Conservation (phyloP, 345 rosid species). For the Angophora floribunda region DNA sequence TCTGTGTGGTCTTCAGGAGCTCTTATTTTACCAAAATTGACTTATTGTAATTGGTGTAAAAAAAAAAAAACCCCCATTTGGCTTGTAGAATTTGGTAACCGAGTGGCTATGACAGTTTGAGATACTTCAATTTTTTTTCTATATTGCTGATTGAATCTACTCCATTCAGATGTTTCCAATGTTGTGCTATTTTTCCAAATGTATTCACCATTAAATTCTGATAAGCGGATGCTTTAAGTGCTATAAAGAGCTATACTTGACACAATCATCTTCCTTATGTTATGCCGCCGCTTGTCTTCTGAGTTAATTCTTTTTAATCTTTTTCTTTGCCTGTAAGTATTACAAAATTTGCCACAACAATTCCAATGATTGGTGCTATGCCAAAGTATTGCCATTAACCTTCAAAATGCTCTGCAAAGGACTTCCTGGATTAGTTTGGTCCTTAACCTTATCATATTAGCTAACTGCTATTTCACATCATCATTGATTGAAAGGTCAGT, state of each 20-base stretch:
- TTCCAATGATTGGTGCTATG: background rate
- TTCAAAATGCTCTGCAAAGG: background rate
- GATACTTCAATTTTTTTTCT: background rate
- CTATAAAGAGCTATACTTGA: background rate
- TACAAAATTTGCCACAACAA: background rate
- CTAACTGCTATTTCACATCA: background rate
- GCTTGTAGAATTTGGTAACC: background rate
- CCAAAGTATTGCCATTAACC: background rate
- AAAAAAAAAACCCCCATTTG: background rate
- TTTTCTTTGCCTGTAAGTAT: background rate
- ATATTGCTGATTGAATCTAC: background rate
- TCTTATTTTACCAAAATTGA: background rate
- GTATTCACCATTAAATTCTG: background rate
- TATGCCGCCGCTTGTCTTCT: background rate
- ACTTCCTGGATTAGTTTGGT: background rate
- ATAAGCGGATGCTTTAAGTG: background rate
- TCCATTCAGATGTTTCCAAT: background rate
- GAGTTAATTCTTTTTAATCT: background rate
- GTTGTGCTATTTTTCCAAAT: background rate
- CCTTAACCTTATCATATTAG: background rate
- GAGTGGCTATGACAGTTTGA: background rate
- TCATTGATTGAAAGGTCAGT: background rate
- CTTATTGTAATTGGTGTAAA: background rate
- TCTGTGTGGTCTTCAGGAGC: background rate
- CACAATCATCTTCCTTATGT: background rate